A percentile compares a stretch with the other conserved stretches of the same genome.
phyloP scores from a whole-genome alignment of 352 stramenopile genomes.

The Phytophthora hibernalis region DNA sequence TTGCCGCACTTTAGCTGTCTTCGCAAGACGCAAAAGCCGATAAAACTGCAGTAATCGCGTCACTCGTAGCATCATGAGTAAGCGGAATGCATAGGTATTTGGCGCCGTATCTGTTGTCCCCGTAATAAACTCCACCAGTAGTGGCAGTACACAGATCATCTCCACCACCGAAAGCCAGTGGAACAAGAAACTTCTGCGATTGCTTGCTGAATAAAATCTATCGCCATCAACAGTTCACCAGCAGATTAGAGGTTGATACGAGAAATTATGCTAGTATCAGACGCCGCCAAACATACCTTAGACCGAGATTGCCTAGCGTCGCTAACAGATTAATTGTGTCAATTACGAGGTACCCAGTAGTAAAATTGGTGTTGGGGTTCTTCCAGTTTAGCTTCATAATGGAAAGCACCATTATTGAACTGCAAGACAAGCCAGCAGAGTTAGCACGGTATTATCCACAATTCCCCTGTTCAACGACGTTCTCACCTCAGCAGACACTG shows the following conservation, averaged over 20 bases:
- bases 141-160: constrained; percentile 51
- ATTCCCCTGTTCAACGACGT: neutral
- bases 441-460: constrained; percentile 3
- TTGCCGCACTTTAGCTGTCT: constrained; percentile 66
- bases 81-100: constrained; percentile 59
- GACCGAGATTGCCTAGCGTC: constrained; percentile 50
- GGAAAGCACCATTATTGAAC: constrained; percentile 60
- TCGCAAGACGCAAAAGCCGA: constrained; percentile 62
- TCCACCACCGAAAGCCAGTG: constrained; percentile 76
- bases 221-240: neutral
- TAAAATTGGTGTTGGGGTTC: constrained; percentile 41
- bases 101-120: constrained; percentile 19
- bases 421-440: constrained; percentile 9
- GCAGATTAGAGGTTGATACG: neutral
- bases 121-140: constrained; percentile 46
- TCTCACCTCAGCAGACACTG: constrained; percentile 60
- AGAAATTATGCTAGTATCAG: neutral
- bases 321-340: constrained; percentile 59
- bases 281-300: constrained; percentile 39
- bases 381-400: constrained; percentile 76
- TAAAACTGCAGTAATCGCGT: constrained; percentile 71
- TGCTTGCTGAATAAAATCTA: constrained; percentile 73
- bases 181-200: constrained; percentile 59
- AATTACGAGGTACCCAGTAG: constrained; percentile 43
- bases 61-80: constrained; percentile 73